Conservation (phyloP, 129 eudicot species). For the Saussurea involucrata region DNA sequence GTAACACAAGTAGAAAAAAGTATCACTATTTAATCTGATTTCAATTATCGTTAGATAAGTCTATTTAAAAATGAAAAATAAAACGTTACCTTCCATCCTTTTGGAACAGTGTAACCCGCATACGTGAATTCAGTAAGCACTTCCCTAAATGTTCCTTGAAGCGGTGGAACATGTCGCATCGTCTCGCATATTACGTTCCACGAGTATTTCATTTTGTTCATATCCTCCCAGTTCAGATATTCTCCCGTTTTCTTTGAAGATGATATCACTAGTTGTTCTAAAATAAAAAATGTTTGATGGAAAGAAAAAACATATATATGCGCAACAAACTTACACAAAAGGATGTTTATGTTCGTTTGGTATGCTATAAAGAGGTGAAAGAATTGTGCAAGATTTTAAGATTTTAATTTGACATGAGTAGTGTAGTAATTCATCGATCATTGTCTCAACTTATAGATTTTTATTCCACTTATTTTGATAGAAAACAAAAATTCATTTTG, state of each 20-base stretch:
- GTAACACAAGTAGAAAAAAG: not conserved
- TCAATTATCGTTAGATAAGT: too few species aligned
- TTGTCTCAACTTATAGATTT: too few species aligned
- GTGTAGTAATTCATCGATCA: too few species aligned
- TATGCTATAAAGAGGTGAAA: too few species aligned
- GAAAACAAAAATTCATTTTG: too few species aligned
- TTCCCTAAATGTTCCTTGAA: constrained; percentile 41
- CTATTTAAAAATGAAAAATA: not conserved
- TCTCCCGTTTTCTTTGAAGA: constrained; percentile 22
- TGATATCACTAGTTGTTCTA: constrained; percentile 38
- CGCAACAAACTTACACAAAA: not conserved
- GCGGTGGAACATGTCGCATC: constrained; percentile 38
- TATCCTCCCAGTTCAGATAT: constrained; percentile 36
- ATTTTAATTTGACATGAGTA: too few species aligned
- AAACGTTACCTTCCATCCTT: constrained; percentile 42
- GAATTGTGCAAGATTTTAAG: too few species aligned
- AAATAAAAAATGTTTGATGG: not conserved
- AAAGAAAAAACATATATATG: not conserved
- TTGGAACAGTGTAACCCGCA: constrained; percentile 41
- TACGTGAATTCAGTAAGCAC: constrained; percentile 31
- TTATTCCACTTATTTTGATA: too few species aligned
- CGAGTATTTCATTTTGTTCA: constrained; percentile 38
- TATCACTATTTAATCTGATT: not conserved
- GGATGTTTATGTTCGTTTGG: too few species aligned
- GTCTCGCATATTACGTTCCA: constrained; percentile 43